These are phyloP conservation scores for Caryopteris hybrid DNA, from an alignment of 305 asterid genomes.

Conservation along the genomic window DNA sequence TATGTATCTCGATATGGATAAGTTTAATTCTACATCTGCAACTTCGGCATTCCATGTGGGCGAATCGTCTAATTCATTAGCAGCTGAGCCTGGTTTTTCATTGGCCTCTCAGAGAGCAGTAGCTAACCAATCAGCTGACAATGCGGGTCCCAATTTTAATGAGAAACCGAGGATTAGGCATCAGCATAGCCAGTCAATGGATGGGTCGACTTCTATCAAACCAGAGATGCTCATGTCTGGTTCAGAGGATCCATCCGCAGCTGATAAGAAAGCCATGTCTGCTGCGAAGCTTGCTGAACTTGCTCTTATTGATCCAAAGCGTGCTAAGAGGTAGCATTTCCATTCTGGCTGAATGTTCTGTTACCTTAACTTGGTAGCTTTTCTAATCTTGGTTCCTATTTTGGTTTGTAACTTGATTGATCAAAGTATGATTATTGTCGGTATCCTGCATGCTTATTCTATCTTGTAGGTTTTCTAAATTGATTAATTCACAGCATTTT, in stretches of 20 bases:
- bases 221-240: constrained; percentile 84
- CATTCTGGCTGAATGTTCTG: neutral
- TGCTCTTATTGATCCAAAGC: constrained; percentile 94
- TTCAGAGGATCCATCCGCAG: constrained; percentile 61
- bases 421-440: neutral
- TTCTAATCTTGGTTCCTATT: neutral
- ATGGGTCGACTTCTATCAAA: constrained; percentile 85
- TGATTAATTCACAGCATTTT: neutral
- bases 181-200: constrained; percentile 99
- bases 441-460: neutral
- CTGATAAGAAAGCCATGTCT: constrained; percentile 87
- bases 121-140: constrained; percentile 31
- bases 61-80: constrained; percentile 54
- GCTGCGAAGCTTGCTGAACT: constrained; percentile 99
- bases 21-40: constrained; percentile 74
- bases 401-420: constrained; percentile 2
- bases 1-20: constrained; percentile 91
- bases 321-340: constrained; percentile 80
- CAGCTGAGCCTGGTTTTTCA: constrained; percentile 39
- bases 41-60: constrained; percentile 70
- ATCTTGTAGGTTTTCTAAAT: neutral
- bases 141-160: constrained; percentile 28
- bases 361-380: neutral
- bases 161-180: constrained; percentile 87
- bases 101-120: constrained; percentile 34